Evolutionary conservation across 2,329 filamentous ascomycete genomes (phyloP).

Genomic region (Aspergillus carbonarius): DNA sequence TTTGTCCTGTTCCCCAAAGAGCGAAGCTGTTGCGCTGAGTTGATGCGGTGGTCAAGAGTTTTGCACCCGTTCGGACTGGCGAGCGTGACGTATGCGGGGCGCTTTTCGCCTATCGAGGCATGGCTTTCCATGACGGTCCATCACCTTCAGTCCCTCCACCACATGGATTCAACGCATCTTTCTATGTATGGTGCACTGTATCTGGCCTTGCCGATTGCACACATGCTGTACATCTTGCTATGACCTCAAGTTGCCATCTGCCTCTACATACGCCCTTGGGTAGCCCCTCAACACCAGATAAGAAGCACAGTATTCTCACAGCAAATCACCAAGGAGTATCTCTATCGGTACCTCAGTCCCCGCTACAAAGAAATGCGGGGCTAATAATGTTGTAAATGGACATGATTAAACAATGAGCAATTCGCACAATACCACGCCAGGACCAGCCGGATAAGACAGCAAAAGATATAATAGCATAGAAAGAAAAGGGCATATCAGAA

Average conservation of each 20-base stretch:
- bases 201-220: background rate
- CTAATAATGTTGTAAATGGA: conserved; percentile 16
- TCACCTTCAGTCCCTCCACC: background rate
- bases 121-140: conserved; percentile 13
- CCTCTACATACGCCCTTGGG: background rate
- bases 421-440: conserved; percentile 34
- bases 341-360: conserved; percentile 26
- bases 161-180: background rate
- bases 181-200: background rate
- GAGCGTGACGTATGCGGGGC: conserved; percentile 42
- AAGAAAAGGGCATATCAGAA: conserved; percentile 17
- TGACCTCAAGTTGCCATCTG: background rate
- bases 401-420: conserved; percentile 23
- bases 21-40: conserved; percentile 9
- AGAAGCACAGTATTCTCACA: background rate
- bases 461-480: conserved; percentile 21
- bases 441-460: conserved; percentile 34
- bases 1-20: conserved; percentile 12
- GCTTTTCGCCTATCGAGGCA: conserved; percentile 11
- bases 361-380: conserved; percentile 12
- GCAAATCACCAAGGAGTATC: conserved; percentile 15
- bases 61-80: conserved; percentile 7
- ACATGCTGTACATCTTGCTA: background rate
- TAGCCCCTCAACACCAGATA: background rate
- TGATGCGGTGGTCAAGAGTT: conserved; percentile 14